Evolutionary conservation across 352 stramenopile species (phyloP).

Genomic region (Phytophthora fragariae): DNA sequence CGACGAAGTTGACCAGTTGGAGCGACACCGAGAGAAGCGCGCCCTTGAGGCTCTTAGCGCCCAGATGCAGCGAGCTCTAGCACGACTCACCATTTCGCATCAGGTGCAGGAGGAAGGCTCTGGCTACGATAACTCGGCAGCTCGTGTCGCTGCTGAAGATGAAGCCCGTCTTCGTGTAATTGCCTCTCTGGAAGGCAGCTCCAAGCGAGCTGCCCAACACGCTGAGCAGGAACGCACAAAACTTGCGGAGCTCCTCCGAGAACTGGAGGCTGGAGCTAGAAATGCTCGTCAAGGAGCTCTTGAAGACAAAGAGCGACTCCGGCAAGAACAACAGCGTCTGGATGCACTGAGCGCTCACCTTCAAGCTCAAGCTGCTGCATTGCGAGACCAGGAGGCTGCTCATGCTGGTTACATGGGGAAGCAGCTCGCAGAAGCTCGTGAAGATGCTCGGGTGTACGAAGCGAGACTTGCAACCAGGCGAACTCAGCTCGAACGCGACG

Average conservation of each 20-base stretch:
- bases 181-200: slow-evolving; percentile 64
- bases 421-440: slow-evolving; percentile 45
- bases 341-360: slow-evolving; percentile 69
- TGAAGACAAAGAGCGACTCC: slow-evolving; percentile 79
- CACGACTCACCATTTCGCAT: slow-evolving; percentile 57
- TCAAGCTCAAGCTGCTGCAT: slow-evolving; percentile 61
- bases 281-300: slow-evolving; percentile 63
- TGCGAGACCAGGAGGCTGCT: slow-evolving; percentile 60
- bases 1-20: slow-evolving; percentile 48
- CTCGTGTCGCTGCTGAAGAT: slow-evolving; percentile 49
- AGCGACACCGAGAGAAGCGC: slow-evolving; percentile 48
- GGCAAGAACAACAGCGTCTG: slow-evolving; percentile 73
- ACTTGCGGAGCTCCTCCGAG: slow-evolving; percentile 54
- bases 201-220: slow-evolving; percentile 56
- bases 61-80: slow-evolving; percentile 66
- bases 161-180: slow-evolving; percentile 70
- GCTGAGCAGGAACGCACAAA: slow-evolving; percentile 71
- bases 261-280: slow-evolving; percentile 62
- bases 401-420: slow-evolving; percentile 55
- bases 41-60: slow-evolving; percentile 59
- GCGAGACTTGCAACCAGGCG: slow-evolving; percentile 47
- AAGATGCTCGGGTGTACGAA: slow-evolving; percentile 60
- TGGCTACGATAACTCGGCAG: slow-evolving; percentile 40
- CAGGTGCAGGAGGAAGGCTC: slow-evolving; percentile 50
- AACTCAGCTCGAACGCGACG: slow-evolving; percentile 51